Conservation (phyloP, 108 stramenopile genomes). For the Thalassiosira profunda region DNA sequence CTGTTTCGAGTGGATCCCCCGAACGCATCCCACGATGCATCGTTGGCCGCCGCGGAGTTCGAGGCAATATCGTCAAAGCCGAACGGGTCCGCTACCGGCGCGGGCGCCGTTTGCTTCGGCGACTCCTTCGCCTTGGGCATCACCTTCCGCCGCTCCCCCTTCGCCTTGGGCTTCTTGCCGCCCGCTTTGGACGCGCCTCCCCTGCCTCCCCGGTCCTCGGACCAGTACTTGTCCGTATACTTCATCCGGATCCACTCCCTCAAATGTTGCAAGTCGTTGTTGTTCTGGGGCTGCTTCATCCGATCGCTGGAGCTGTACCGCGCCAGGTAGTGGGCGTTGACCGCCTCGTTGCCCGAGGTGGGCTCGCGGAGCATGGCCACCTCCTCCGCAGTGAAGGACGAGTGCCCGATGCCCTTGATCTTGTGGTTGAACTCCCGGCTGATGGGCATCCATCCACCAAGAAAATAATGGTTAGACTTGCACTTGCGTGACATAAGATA, state of each 20-base stretch:
- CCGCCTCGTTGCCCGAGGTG: slow-evolving; percentile 64
- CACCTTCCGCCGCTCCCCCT: no score
- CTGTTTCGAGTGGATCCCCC: slow-evolving; percentile 39
- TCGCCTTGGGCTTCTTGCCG: no score
- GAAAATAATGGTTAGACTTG: no score
- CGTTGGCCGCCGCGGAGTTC: slow-evolving; percentile 18
- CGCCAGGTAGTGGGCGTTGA: slow-evolving; percentile 74
- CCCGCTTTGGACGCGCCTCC: slow-evolving; percentile 16
- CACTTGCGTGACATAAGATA: no score
- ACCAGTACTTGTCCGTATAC: slow-evolving; percentile 79
- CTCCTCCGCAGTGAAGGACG: slow-evolving; percentile 82
- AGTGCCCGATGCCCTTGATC: slow-evolving; percentile 83
- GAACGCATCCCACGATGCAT: slow-evolving; percentile 75
- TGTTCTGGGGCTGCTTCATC: slow-evolving; percentile 62
- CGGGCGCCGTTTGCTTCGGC: slow-evolving; percentile 24
- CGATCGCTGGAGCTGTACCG: slow-evolving; percentile 60
- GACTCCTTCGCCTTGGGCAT: slow-evolving; percentile 24
- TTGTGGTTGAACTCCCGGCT: slow-evolving; percentile 78
- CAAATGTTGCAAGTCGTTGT: slow-evolving; percentile 62
- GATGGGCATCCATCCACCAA: slow-evolving; percentile 1
- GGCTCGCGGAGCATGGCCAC: slow-evolving; percentile 41
- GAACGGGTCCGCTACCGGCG: slow-evolving; percentile 45
- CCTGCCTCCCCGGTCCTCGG: slow-evolving; percentile 9
- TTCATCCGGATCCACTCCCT: slow-evolving; percentile 77
- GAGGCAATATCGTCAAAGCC: slow-evolving; percentile 53